These are phyloP conservation scores for Globisporangium mamillatum DNA, from an alignment of 352 stramenopile genomes.

Conservation along the genomic window DNA sequence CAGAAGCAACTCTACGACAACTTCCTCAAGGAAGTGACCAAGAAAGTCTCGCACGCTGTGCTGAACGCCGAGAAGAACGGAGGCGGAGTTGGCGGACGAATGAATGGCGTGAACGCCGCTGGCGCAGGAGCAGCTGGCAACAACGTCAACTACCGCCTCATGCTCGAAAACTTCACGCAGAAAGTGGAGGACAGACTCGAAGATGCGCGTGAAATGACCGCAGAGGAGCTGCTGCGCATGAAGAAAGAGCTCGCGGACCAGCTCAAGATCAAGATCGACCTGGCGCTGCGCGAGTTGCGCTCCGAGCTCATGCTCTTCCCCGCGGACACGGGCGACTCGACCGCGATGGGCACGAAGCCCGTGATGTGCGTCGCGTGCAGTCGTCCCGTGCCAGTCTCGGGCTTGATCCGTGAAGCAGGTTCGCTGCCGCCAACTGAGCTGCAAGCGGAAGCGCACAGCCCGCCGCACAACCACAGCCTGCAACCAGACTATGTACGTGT, in stretches of 20 bases:
- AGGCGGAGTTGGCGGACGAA: neutral
- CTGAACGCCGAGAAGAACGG: constrained; percentile 47
- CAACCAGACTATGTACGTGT: constrained; percentile 21
- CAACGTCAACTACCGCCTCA: constrained; percentile 63
- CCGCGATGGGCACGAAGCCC: constrained; percentile 72
- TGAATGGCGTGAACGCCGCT: neutral
- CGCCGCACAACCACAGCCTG: constrained; percentile 17
- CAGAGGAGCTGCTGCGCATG: constrained; percentile 59
- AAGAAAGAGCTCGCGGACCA: constrained; percentile 69
- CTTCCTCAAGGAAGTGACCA: constrained; percentile 72
- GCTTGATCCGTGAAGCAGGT: constrained; percentile 45
- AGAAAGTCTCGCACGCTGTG: constrained; percentile 65
- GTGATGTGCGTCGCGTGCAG: constrained; percentile 84
- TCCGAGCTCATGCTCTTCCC: constrained; percentile 61
- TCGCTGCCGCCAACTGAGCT: constrained; percentile 42
- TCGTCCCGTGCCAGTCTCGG: constrained; percentile 64
- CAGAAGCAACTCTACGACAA: constrained; percentile 70
- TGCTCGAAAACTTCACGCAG: constrained; percentile 72
- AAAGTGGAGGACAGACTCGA: constrained; percentile 70
- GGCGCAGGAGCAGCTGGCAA: constrained; percentile 36
- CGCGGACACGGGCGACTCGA: constrained; percentile 55
- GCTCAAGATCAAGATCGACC: constrained; percentile 49
- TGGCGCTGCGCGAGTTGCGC: constrained; percentile 57
- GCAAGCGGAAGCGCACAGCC: constrained; percentile 22
- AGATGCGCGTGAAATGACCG: constrained; percentile 55